A percentile compares a stretch with the other conserved stretches of the same genome.
Evolutionary conservation across 495 filamentous ascomycete species (phyloP).

Genomic region (Pseudotulostoma volvatum): DNA sequence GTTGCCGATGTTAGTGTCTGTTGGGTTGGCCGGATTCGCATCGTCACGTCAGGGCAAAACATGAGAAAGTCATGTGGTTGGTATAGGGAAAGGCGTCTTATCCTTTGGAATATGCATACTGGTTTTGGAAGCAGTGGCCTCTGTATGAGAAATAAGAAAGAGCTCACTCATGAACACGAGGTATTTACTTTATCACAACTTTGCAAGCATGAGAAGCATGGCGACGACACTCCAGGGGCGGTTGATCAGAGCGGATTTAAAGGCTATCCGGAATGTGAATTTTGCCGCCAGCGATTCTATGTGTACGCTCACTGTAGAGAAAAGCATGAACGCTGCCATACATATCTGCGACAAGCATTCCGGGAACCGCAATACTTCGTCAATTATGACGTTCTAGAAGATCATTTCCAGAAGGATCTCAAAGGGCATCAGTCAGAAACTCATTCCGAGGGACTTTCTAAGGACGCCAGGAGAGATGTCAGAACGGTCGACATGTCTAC

Average conservation of each 20-base stretch:
- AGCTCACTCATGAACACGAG: conserved; percentile 95
- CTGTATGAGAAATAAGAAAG: conserved; percentile 88
- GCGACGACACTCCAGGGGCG: conserved; percentile 82
- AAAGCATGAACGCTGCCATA: conserved; percentile 84
- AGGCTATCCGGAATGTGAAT: conserved; percentile 87
- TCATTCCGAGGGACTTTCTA: conserved; percentile 62
- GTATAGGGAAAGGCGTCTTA: conserved; percentile 8
- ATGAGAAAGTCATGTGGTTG: conserved; percentile 80
- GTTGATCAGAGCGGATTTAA: conserved; percentile 90
- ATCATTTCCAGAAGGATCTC: conserved; percentile 75
- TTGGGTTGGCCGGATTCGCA: conserved; percentile 88
- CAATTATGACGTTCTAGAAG: conserved; percentile 67
- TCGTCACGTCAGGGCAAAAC: conserved; percentile 65
- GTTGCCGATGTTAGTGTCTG: too few relatives aligned
- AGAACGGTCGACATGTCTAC: conserved; percentile 70
- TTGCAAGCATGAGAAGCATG: conserved; percentile 71
- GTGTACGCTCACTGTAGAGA: conserved; percentile 82
- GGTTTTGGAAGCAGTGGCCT: conserved; percentile 40
- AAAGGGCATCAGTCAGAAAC: conserved; percentile 70
- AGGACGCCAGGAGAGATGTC: conserved; percentile 72
- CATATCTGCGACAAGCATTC: conserved; percentile 65
- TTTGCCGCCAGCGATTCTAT: conserved; percentile 86
- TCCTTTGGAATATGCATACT: not conserved
- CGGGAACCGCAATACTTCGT: conserved; percentile 74
- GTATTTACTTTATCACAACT: conserved; percentile 75